Conservation (phyloP, 1,284 basidiomycete species). For the Phlebopus sp. region DNA sequence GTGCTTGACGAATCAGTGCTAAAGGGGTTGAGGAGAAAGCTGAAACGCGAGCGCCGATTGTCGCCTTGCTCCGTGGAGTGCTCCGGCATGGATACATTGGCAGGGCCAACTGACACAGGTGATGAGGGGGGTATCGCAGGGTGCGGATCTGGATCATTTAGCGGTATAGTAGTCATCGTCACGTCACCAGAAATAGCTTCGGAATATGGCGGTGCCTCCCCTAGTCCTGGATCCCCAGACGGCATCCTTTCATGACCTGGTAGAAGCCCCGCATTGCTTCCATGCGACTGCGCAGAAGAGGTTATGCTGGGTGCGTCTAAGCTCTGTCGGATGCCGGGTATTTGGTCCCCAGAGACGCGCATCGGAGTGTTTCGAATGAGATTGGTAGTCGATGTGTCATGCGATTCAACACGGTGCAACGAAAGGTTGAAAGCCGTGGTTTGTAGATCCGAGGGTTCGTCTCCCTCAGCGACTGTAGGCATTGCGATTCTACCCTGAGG, state of each 20-base stretch:
- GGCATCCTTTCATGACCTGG: slow-evolving; percentile 23
- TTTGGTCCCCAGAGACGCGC: too few species aligned
- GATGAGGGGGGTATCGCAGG: background rate
- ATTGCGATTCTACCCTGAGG: slow-evolving; percentile 22
- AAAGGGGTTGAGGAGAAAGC: slow-evolving; percentile 27
- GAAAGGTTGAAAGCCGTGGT: slow-evolving; percentile 15
- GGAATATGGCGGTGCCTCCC: slow-evolving; percentile 62
- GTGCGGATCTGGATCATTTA: slow-evolving; percentile 11
- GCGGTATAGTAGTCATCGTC: slow-evolving; percentile 4
- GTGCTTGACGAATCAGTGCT: background rate
- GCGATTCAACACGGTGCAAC: slow-evolving; percentile 22
- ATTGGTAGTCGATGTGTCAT: slow-evolving; percentile 25
- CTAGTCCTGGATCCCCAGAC: slow-evolving; percentile 29
- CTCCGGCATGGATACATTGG: background rate
- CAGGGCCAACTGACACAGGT: background rate
- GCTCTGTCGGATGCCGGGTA: slow-evolving; percentile 6
- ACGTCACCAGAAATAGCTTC: slow-evolving; percentile 44
- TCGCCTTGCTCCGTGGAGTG: background rate
- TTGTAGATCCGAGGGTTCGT: slow-evolving; percentile 14
- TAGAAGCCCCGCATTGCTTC: slow-evolving; percentile 24
- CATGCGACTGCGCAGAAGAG: slow-evolving; percentile 15
- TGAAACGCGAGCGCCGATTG: slow-evolving; percentile 21
- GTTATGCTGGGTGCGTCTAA: slow-evolving; percentile 17
- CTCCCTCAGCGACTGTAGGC: slow-evolving; percentile 34
- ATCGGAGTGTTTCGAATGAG: slow-evolving; percentile 12